These are phyloP conservation scores for Cyanidium caldarium DNA, from an alignment of 23 red algal genomes.

Conservation along the genomic window DNA sequence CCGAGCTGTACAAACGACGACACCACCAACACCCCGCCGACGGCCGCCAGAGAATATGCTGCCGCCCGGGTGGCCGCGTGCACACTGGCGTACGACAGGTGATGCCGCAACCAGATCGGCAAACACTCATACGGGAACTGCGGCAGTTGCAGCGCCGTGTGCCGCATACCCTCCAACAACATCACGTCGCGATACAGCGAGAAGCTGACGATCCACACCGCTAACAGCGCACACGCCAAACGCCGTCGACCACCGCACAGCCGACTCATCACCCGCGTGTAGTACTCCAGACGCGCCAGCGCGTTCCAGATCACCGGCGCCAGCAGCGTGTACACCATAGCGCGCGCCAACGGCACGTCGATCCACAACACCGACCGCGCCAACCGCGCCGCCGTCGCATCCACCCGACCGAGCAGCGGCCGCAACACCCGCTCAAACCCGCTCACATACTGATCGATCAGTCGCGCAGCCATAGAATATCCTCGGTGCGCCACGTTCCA, in stretches of 20 bases:
- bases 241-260: slow-evolving; percentile 18
- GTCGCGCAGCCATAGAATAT: too few relatives aligned
- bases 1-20: slow-evolving; percentile 46
- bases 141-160: slow-evolving; percentile 4
- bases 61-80: background rate
- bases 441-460: too few relatives aligned
- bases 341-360: slow-evolving; percentile 31
- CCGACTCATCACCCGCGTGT: slow-evolving; percentile 33
- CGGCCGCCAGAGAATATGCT: background rate
- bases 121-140: background rate
- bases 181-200: slow-evolving; percentile 64
- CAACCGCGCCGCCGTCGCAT: background rate
- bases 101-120: background rate
- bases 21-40: slow-evolving; percentile 40
- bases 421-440: too few relatives aligned
- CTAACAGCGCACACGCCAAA: slow-evolving; percentile 42
- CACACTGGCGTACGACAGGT: background rate
- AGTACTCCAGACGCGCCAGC: slow-evolving; percentile 56
- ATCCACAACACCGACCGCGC: background rate
- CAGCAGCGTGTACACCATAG: slow-evolving; percentile 30
- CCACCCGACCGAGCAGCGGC: too few relatives aligned
- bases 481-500: too few relatives aligned
- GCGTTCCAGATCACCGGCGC: slow-evolving; percentile 81
- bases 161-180: slow-evolving; percentile 44
- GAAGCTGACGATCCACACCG: slow-evolving; percentile 63